Percentiles rank a stretch among this genome's conserved stretches.
Evolutionary conservation across 2,329 filamentous ascomycete species (phyloP).

Genomic region (Drechslerella stenobrocha): DNA sequence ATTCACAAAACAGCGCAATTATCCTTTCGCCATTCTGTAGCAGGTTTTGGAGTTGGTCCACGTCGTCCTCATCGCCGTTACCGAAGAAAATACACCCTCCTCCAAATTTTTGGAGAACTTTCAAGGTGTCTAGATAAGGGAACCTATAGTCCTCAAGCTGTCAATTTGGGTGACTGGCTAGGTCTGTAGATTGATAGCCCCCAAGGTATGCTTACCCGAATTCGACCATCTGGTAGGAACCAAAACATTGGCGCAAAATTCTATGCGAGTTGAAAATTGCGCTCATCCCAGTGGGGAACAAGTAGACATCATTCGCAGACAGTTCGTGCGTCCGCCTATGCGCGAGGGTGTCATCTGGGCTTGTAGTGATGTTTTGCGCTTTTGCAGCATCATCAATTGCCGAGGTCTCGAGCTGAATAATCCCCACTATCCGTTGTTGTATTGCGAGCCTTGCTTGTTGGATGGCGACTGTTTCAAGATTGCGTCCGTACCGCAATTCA

Average conservation of each 20-base stretch:
- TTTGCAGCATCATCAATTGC: constrained; percentile 63
- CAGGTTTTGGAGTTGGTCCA: constrained; percentile 78
- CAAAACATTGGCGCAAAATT: constrained; percentile 68
- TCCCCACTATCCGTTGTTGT: constrained; percentile 82
- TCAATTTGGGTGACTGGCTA: not conserved
- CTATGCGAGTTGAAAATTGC: constrained; percentile 88
- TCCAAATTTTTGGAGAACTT: constrained; percentile 92
- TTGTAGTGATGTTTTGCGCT: constrained; percentile 1
- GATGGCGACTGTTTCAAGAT: constrained; percentile 77
- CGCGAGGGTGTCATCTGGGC: constrained; percentile 52
- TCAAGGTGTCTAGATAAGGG: constrained; percentile 93
- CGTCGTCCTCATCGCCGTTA: constrained; percentile 71
- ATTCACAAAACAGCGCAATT: constrained; percentile 88
- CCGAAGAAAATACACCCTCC: constrained; percentile 88
- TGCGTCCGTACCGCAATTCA: constrained; percentile 91
- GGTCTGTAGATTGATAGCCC: too few relatives aligned
- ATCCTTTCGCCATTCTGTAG: constrained; percentile 74
- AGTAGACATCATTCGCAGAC: constrained; percentile 81
- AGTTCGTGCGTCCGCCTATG: constrained; percentile 66
- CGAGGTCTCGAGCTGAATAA: constrained; percentile 73
- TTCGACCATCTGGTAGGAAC: constrained; percentile 74
- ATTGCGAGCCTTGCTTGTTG: constrained; percentile 83
- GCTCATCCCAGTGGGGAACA: constrained; percentile 91
- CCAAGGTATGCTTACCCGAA: constrained; percentile 66
- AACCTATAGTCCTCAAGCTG: constrained; percentile 61